Evolutionary conservation across 2,329 filamentous ascomycete species (phyloP).

Genomic region (Botrytis deweyae): DNA sequence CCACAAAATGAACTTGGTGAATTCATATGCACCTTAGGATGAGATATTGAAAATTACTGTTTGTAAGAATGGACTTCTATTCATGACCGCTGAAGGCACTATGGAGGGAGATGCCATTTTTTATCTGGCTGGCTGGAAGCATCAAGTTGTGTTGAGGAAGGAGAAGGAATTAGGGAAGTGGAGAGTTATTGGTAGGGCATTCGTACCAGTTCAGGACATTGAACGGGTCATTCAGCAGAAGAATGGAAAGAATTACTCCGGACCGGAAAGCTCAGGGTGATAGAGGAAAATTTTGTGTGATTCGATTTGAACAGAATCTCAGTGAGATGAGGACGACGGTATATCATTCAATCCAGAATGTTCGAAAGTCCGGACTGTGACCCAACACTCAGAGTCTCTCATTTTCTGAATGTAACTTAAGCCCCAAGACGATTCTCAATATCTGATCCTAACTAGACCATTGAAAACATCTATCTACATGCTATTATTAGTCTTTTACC

Average conservation of each 20-base stretch:
- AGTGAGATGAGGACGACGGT: background rate
- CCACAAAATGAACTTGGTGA: background rate
- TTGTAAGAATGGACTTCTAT: background rate
- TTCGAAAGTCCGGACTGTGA: background rate
- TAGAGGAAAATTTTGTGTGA: background rate
- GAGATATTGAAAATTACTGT: background rate
- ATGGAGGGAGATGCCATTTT: background rate
- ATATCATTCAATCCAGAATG: background rate
- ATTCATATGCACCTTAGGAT: background rate
- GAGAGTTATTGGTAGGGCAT: background rate
- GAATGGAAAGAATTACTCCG: background rate
- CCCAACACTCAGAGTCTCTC: background rate
- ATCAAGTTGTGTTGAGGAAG: background rate
- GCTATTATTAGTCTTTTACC: fast-evolving
- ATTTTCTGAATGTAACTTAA: background rate
- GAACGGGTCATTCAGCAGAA: background rate
- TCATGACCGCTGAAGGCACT: background rate
- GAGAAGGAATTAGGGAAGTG: background rate
- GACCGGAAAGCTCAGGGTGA: background rate
- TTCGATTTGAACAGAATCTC: background rate
- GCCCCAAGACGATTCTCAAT: fast-evolving
- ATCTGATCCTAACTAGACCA: fast-evolving
- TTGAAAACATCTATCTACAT: background rate
- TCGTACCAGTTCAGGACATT: background rate
- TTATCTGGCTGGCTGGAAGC: background rate